These are phyloP conservation scores for Durio zibethinus DNA, from an alignment of 345 rosid species.

Conservation along the genomic window DNA sequence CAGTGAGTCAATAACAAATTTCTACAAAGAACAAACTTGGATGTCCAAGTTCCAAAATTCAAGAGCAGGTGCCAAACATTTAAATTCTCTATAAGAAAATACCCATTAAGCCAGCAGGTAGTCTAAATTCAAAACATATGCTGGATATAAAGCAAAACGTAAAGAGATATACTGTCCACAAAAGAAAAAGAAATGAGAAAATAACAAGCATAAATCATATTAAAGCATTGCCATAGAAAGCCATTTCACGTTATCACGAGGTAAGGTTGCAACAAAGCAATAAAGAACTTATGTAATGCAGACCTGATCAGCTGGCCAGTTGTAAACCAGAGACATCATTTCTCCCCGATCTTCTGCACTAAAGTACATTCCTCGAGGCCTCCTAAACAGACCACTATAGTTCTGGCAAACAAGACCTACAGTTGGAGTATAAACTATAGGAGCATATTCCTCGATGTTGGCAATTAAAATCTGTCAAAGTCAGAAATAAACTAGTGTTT, in stretches of 20 bases:
- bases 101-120: neutral
- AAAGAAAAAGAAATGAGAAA: neutral
- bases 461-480: conserved; percentile 74
- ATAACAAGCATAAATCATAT: neutral
- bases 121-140: neutral
- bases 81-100: conserved; percentile 1
- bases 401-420: conserved; percentile 98
- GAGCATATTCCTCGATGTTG: conserved; percentile 95
- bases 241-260: neutral
- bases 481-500: conserved; percentile 8
- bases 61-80: neutral
- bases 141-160: neutral
- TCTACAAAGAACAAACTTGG: neutral
- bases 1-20: neutral
- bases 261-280: neutral
- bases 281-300: conserved; percentile 6
- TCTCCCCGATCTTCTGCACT: conserved; percentile 95
- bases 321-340: conserved; percentile 99
- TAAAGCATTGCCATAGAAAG: neutral
- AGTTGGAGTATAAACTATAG: conserved; percentile 92
- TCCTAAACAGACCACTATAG: conserved; percentile 92
- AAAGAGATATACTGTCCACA: neutral
- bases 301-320: conserved; percentile 99
- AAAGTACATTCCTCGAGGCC: conserved; percentile 98
- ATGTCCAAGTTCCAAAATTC: neutral